Conservation (phyloP, 2,329 filamentous ascomycete genomes). For the Coniochaeta ligniaria region DNA sequence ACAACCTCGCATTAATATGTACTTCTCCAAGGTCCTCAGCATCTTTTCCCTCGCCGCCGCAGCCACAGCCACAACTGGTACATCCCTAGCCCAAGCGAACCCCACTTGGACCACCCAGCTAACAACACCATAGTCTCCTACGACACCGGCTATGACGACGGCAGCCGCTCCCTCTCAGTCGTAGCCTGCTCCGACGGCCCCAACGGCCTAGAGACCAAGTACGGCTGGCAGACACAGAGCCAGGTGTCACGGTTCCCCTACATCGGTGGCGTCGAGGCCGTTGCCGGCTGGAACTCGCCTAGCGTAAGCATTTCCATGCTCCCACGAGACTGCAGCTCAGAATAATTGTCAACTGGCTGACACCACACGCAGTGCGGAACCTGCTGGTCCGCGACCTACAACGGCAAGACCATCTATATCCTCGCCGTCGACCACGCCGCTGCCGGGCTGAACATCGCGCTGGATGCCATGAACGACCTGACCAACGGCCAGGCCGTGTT, state of each 20-base stretch:
- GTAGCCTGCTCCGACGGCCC: constrained; percentile 62
- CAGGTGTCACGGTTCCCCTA: constrained; percentile 42
- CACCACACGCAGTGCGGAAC: constrained; percentile 41
- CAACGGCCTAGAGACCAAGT: constrained; percentile 59
- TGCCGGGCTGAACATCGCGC: constrained; percentile 48
- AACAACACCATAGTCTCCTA: constrained; percentile 50
- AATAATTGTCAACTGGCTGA: not conserved
- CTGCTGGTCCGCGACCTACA: constrained; percentile 50
- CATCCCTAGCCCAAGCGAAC: not conserved
- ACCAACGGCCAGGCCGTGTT: constrained; percentile 41
- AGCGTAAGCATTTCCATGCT: constrained; percentile 17
- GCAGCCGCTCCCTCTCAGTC: constrained; percentile 40
- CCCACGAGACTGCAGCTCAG: not conserved
- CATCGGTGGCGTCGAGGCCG: constrained; percentile 44
- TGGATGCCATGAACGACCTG: constrained; percentile 46
- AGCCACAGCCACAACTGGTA: constrained; percentile 16
- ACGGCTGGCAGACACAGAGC: constrained; percentile 50
- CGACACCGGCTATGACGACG: constrained; percentile 64
- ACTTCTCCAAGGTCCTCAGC: constrained; percentile 17
- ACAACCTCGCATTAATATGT: constrained; percentile 12
- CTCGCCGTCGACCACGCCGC: constrained; percentile 47
- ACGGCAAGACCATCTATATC: constrained; percentile 43
- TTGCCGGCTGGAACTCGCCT: constrained; percentile 49
- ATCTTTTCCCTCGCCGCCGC: constrained; percentile 15
- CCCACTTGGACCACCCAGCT: not conserved